Percentiles rank a stretch among this genome's conserved stretches.
Evolutionary conservation across 768 basidiomycete species (phyloP).

Genomic region (Vararia minispora): DNA sequence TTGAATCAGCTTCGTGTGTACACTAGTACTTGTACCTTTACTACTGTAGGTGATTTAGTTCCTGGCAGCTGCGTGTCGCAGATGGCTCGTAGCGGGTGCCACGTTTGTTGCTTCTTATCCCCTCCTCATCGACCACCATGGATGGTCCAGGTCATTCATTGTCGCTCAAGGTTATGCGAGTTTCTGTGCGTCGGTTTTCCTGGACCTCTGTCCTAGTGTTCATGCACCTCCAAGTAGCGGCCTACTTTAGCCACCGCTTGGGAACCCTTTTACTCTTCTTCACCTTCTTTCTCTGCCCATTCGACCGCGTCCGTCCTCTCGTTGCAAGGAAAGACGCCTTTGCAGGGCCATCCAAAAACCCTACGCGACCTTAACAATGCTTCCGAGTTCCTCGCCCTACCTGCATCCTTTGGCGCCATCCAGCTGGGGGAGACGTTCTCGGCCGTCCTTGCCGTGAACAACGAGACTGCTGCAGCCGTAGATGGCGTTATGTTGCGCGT

Average conservation of each 20-base stretch:
- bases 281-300: constrained; percentile 70
- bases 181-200: constrained; percentile 51
- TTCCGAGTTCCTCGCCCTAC: constrained; percentile 70
- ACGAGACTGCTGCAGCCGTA: constrained; percentile 55
- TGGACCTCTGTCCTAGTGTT: constrained; percentile 2
- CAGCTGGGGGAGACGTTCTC: constrained; percentile 87
- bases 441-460: constrained; percentile 73
- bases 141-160: constrained; percentile 58
- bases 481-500: constrained; percentile 55
- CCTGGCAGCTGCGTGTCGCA: too few relatives aligned
- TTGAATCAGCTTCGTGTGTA: too few relatives aligned
- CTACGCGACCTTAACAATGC: constrained; percentile 72
- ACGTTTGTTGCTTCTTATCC: too few relatives aligned
- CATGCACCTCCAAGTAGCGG: constrained; percentile 32
- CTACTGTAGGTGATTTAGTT: too few relatives aligned
- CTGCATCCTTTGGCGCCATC: constrained; percentile 75
- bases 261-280: constrained; percentile 83
- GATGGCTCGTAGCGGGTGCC: too few relatives aligned
- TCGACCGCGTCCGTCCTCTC: constrained; percentile 71
- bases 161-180: constrained; percentile 79
- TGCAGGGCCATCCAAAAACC: constrained; percentile 73
- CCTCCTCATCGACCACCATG: too few relatives aligned
- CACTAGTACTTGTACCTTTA: too few relatives aligned
- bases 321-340: constrained; percentile 58
- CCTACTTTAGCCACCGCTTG: constrained; percentile 67